Evolutionary conservation across 2,329 filamentous ascomycete genomes (phyloP), one percentile per base, ranked within the genome.

Genomic region (Ceratocystis destructans): DNA sequence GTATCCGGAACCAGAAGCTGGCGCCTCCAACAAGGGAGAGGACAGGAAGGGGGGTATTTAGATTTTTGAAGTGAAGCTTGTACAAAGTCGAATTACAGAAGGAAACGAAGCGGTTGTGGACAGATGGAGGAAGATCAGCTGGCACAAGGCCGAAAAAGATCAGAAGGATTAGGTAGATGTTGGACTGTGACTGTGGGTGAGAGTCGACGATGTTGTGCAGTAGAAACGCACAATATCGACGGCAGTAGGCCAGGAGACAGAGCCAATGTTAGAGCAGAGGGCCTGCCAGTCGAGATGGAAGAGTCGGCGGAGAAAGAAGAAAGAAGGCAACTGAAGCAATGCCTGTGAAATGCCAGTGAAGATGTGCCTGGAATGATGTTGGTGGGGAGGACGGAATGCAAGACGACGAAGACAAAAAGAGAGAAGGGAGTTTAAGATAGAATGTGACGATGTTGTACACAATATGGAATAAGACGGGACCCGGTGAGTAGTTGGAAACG

Each of bases 301-400:
- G 15, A 41, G 37, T 0, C 4, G 1, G 17, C 31, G 15, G 8
- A 20, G 17, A 50, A 55, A 41, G 7, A 31, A 25, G 15, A 53
- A 17, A 17, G 25, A n/a, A 10, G 31, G 17, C 41, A 59, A 59
- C n/a, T 45, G 22, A 59, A 10, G n/a, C 44, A 17, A 33, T 8
- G 31, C 17, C 8, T 8, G 8, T 15, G 45, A 22, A 46, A 31
- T 46, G 61, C 5, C 28, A 7, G 61, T 31, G 22, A n/a, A 33
- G 44, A 50, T 50, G 7, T 33, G 44, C 12, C 8, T 63, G 61
- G 61, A 48, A 63, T 63, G 61, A 31, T n/a, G 61, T 63, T 50
- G 61, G 22, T 31, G 45, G 37, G 8, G 15, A 45, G 48, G 31
- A 50, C 61, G 25, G 46, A 50, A 33, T 33, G 55, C 55, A 59